phyloP scores from a whole-genome alignment of 169 alveolate species.

The Babesia sp. region DNA sequence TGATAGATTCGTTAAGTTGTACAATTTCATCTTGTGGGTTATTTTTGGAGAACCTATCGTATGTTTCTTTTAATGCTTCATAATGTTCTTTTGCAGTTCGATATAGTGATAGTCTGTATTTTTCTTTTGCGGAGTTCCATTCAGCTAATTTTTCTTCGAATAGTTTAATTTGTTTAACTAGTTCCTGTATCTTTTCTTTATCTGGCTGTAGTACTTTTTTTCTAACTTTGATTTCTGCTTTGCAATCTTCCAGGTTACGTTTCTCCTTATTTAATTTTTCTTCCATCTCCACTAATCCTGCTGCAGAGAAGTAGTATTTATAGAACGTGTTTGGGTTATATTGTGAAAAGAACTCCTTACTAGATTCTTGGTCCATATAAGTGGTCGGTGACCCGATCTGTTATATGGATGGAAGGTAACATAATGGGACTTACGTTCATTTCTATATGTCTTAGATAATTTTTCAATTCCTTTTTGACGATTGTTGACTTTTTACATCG shows the following conservation, averaged over 20 bases:
- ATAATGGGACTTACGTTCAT: slow-evolving; percentile 37
- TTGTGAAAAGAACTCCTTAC: slow-evolving; percentile 73
- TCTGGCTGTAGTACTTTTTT: slow-evolving; percentile 68
- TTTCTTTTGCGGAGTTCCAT: slow-evolving; percentile 64
- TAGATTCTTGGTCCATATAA: slow-evolving; percentile 79
- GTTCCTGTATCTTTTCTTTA: slow-evolving; percentile 58
- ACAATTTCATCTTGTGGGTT: slow-evolving; percentile 65
- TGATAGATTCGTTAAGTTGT: slow-evolving; percentile 54
- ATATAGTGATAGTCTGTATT: slow-evolving; percentile 67
- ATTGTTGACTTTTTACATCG: slow-evolving; percentile 10
- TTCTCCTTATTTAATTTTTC: slow-evolving; percentile 56
- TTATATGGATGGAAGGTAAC: neutral
- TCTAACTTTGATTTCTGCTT: slow-evolving; percentile 64
- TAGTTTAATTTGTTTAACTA: slow-evolving; percentile 53
- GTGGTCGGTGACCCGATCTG: slow-evolving; percentile 77
- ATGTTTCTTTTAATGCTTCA: slow-evolving; percentile 57
- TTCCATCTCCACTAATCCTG: slow-evolving; percentile 71
- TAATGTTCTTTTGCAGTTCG: slow-evolving; percentile 54
- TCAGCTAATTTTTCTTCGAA: slow-evolving; percentile 65
- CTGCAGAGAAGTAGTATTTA: slow-evolving; percentile 71
- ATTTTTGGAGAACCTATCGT: slow-evolving; percentile 46
- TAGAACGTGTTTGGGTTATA: slow-evolving; percentile 67
- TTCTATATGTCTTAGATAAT: slow-evolving; percentile 58
- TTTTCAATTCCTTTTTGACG: slow-evolving; percentile 8
- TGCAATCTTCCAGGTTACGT: slow-evolving; percentile 64